phyloP scores from a whole-genome alignment of 495 filamentous ascomycete genomes.

The Penicillium coffeae region DNA sequence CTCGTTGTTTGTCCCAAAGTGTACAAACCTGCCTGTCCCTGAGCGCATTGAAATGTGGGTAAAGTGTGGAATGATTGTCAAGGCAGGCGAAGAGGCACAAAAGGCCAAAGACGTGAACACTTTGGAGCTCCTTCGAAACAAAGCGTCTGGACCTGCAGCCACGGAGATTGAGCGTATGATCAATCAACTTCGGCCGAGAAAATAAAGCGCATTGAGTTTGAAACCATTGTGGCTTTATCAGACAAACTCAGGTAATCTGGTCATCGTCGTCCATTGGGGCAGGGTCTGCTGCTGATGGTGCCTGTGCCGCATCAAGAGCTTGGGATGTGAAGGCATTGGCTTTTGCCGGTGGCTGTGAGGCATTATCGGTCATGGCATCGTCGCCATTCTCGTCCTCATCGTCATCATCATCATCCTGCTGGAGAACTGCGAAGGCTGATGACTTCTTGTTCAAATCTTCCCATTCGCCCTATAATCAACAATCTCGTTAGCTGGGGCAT shows the following conservation, averaged over 20 bases:
- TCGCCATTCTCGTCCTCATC: slow-evolving; percentile 24
- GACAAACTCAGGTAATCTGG: slow-evolving; percentile 40
- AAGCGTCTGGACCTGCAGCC: slow-evolving; percentile 51
- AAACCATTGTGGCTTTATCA: background rate
- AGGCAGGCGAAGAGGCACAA: slow-evolving; percentile 89
- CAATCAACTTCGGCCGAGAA: slow-evolving; percentile 48
- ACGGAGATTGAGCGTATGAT: slow-evolving; percentile 62
- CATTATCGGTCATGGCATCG: slow-evolving; percentile 32
- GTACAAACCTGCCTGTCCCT: slow-evolving; percentile 55
- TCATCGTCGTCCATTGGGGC: slow-evolving; percentile 35
- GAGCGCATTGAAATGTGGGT: slow-evolving; percentile 90
- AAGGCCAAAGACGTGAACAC: slow-evolving; percentile 72
- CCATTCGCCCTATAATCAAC: slow-evolving; percentile 34
- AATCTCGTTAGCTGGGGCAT: slow-evolving; percentile 14
- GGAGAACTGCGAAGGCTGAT: slow-evolving; percentile 27
- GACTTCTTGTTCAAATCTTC: slow-evolving; percentile 39
- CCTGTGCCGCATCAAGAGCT: slow-evolving; percentile 7
- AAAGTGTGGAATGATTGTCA: slow-evolving; percentile 86
- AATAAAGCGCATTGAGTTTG: slow-evolving; percentile 26
- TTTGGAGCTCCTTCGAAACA: slow-evolving; percentile 54
- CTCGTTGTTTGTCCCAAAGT: slow-evolving; percentile 81
- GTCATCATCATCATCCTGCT: slow-evolving; percentile 23
- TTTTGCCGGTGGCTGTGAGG: slow-evolving; percentile 14
- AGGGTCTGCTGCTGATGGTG: slow-evolving; percentile 17
- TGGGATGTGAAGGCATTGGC: slow-evolving; percentile 15